Percentiles rank a stretch among this genome's conserved stretches.
Conservation (phyloP, 495 filamentous ascomycete species). For the Hypoxylon intermedium region DNA sequence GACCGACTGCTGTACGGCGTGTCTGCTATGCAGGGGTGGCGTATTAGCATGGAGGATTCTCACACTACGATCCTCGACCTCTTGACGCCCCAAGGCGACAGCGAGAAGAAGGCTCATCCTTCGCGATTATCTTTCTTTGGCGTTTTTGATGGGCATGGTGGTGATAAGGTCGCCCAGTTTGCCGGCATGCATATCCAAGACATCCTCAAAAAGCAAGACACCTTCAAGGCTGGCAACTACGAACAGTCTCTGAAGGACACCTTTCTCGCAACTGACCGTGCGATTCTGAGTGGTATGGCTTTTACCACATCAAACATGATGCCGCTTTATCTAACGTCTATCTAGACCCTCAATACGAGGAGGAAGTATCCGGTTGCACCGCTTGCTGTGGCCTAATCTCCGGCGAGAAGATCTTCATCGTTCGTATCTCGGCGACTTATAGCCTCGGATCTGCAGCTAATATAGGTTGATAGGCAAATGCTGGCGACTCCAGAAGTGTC, state of each 20-base stretch:
- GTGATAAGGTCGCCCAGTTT: slow-evolving; percentile 93
- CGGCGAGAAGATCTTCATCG: slow-evolving; percentile 91
- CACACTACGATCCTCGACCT: slow-evolving; percentile 90
- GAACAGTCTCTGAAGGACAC: slow-evolving; percentile 97
- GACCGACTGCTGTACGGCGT: slow-evolving; percentile 90
- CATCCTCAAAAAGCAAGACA: slow-evolving; percentile 91
- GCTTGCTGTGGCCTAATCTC: slow-evolving; percentile 89
- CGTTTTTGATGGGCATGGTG: slow-evolving; percentile 97
- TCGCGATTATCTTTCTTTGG: slow-evolving; percentile 94
- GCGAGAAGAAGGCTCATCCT: slow-evolving; percentile 65
- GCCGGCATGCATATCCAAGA: slow-evolving; percentile 91
- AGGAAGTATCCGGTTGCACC: slow-evolving; percentile 97
- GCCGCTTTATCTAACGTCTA: slow-evolving; percentile 21
- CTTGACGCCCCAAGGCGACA: slow-evolving; percentile 64
- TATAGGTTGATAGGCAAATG: slow-evolving; percentile 73
- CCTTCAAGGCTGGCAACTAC: slow-evolving; percentile 88
- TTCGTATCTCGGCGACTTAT: slow-evolving; percentile 48
- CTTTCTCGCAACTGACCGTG: slow-evolving; percentile 93
- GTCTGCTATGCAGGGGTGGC: slow-evolving; percentile 99
- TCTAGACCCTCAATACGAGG: slow-evolving; percentile 92
- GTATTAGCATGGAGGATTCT: slow-evolving; percentile 98
- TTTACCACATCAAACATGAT: neutral
- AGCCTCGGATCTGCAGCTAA: slow-evolving; percentile 30
- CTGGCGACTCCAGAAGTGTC: slow-evolving; percentile 93
- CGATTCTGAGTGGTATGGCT: slow-evolving; percentile 86